phyloP scores from a whole-genome alignment of 257 asterid genomes.

The Avicennia marina region DNA sequence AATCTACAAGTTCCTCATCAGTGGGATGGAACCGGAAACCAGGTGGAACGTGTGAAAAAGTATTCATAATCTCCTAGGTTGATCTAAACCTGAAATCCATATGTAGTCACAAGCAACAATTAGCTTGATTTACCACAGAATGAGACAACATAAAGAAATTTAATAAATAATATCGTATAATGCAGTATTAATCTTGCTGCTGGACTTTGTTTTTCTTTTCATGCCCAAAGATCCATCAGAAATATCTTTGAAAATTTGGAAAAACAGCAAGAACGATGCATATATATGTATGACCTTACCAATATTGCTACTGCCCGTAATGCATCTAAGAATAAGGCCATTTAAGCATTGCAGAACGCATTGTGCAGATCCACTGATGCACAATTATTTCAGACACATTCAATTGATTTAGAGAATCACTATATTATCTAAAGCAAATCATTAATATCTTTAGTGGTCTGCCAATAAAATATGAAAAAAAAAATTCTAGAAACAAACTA shows the following conservation, averaged over 20 bases:
- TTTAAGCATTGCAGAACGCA: neutral
- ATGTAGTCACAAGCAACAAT: neutral
- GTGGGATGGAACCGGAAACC: constrained; percentile 83
- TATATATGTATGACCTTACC: neutral
- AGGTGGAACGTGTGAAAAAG: constrained; percentile 60
- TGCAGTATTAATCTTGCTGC: too few relatives aligned
- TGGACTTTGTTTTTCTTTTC: too few relatives aligned
- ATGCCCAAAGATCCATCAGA: too few relatives aligned
- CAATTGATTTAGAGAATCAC: constrained; percentile 8
- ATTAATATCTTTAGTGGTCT: constrained; percentile 8
- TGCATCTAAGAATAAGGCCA: too few relatives aligned
- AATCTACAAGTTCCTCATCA: constrained; percentile 82
- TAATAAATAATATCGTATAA: too few relatives aligned
- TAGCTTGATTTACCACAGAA: too few relatives aligned
- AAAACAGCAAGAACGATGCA: neutral
- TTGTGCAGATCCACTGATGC: neutral
- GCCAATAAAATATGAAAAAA: neutral
- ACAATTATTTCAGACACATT: constrained; percentile 8
- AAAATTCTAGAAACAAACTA: neutral
- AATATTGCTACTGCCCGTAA: neutral
- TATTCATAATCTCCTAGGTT: constrained; percentile 30
- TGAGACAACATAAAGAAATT: too few relatives aligned
- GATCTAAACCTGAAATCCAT: constrained; percentile 21
- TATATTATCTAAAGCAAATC: constrained; percentile 3
- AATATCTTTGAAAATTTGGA: too few relatives aligned